Evolutionary conservation across 371 early-diverging fungal species (phyloP).

Genomic region (Mortierella sp.): DNA sequence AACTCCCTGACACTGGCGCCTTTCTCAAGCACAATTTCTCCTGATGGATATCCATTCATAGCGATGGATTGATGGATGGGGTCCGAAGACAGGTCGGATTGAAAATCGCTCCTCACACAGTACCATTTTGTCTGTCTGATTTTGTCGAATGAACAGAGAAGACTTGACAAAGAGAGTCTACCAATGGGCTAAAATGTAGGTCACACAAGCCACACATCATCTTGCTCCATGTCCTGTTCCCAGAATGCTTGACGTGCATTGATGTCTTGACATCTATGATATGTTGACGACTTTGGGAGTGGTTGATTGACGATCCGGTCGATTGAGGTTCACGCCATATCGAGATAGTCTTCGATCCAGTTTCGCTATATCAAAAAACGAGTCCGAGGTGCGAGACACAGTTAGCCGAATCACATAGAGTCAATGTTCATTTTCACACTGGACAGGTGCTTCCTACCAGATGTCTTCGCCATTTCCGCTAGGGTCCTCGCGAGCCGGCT

Average conservation of each 20-base stretch:
- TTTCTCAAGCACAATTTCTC: too few relatives aligned
- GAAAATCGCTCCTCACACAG: slow-evolving; percentile 2
- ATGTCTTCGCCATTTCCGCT: slow-evolving; percentile 31
- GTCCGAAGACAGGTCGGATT: not conserved
- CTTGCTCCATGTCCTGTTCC: not conserved
- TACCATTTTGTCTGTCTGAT: slow-evolving; percentile 24
- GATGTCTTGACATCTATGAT: not conserved
- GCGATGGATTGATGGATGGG: slow-evolving; percentile 20
- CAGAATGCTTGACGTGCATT: not conserved
- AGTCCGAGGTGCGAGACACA: not conserved
- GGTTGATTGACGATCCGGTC: slow-evolving; percentile 6
- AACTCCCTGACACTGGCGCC: not conserved
- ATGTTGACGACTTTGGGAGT: not conserved
- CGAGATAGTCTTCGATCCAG: slow-evolving; percentile 36
- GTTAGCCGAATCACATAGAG: too few relatives aligned
- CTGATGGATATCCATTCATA: not conserved
- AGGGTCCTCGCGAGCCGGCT: slow-evolving; percentile 31
- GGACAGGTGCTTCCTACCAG: slow-evolving; percentile 7
- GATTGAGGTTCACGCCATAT: slow-evolving; percentile 43
- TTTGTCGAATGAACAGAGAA: slow-evolving; percentile 21
- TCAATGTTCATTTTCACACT: too few relatives aligned
- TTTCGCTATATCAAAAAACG: slow-evolving; percentile 7
- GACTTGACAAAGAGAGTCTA: slow-evolving; percentile 5
- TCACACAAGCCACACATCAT: not conserved
- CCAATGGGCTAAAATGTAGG: not conserved